Evolutionary conservation across 2,329 filamentous ascomycete species (phyloP).

Genomic region (Neodidymelliopsis sp.): DNA sequence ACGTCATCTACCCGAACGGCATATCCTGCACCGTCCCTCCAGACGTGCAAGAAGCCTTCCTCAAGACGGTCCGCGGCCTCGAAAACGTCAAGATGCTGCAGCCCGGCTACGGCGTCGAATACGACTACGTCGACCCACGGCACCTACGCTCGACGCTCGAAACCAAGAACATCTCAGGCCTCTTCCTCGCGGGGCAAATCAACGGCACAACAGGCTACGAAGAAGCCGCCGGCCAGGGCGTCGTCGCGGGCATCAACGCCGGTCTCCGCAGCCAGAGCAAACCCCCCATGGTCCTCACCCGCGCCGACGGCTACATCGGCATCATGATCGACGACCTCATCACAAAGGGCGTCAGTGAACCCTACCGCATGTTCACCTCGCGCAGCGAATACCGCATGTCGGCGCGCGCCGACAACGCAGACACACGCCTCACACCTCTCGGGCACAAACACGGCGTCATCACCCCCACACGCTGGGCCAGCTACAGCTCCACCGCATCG

Average conservation of each 20-base stretch:
- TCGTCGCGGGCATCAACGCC: conserved; percentile 93
- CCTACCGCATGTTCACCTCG: conserved; percentile 98
- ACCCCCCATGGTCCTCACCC: conserved; percentile 71
- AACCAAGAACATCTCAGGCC: conserved; percentile 86
- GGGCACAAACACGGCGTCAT: conserved; percentile 81
- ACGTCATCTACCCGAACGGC: conserved; percentile 94
- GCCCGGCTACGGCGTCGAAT: conserved; percentile 95
- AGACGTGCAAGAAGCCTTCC: conserved; percentile 81
- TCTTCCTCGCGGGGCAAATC: conserved; percentile 95
- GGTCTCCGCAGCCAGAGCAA: conserved; percentile 77
- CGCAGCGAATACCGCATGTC: conserved; percentile 95
- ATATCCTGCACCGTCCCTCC: conserved; percentile 96
- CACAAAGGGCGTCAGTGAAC: conserved; percentile 95
- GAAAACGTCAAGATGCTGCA: conserved; percentile 93
- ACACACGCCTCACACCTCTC: conserved; percentile 80
- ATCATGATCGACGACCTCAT: conserved; percentile 98
- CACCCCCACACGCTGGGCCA: conserved; percentile 77
- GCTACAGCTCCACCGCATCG: conserved; percentile 69
- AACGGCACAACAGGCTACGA: conserved; percentile 99
- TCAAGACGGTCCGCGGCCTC: conserved; percentile 87
- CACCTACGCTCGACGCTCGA: conserved; percentile 88
- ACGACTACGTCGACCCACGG: conserved; percentile 96
- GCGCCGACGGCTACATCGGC: conserved; percentile 94
- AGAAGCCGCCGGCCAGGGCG: conserved; percentile 91
- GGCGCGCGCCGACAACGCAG: conserved; percentile 91